Evolutionary conservation across 73 alveolate species (phyloP).

Genomic region (Tetrahymena thermophila): DNA sequence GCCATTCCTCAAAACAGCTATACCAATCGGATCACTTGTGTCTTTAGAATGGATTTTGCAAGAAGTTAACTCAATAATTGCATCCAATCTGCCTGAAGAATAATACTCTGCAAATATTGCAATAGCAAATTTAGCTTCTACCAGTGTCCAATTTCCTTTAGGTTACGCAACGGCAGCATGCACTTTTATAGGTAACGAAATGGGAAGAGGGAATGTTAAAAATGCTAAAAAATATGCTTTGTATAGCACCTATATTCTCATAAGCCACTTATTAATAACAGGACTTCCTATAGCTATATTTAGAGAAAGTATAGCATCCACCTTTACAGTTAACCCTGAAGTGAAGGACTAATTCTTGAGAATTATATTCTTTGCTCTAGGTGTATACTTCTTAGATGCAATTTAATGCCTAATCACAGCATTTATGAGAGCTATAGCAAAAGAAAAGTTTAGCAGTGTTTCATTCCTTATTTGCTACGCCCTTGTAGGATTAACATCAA

Average conservation of each 20-base stretch:
- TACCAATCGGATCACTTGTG: constrained; percentile 20
- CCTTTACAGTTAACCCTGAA: background rate
- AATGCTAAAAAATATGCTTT: constrained; percentile 22
- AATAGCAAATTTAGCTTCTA: background rate
- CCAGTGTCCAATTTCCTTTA: constrained; percentile 8
- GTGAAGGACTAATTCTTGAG: background rate
- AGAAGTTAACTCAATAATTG: constrained; percentile 8
- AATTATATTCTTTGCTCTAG: background rate
- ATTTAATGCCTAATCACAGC: background rate
- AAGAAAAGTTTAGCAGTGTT: background rate
- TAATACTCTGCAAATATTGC: constrained; percentile 4
- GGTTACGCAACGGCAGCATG: constrained; percentile 37
- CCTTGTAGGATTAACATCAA: background rate
- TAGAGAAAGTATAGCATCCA: background rate
- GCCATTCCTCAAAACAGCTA: constrained; percentile 13
- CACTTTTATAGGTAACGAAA: constrained; percentile 27
- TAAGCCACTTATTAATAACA: background rate
- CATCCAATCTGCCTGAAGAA: background rate
- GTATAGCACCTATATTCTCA: background rate
- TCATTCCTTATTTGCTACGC: background rate
- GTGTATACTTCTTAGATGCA: background rate
- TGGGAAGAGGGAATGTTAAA: constrained; percentile 26
- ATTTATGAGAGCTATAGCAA: background rate
- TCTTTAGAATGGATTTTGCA: constrained; percentile 13
- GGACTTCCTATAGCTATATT: background rate